phyloP scores from a whole-genome alignment of 176 grass and related monocot genomes.

The Aegilops longissima region DNA sequence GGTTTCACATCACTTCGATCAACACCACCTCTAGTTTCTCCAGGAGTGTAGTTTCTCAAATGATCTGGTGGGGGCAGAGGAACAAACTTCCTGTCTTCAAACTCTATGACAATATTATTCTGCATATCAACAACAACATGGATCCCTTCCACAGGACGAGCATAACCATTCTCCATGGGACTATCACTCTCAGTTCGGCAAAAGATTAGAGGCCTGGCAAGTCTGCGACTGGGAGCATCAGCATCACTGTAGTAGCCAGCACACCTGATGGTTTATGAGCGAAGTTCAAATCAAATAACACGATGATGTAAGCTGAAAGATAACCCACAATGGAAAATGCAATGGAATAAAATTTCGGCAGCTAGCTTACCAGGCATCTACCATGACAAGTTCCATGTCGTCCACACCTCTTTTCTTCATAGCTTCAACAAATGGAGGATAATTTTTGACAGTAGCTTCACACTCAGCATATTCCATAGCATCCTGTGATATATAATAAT shows the following conservation, averaged over 20 bases:
- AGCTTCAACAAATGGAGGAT: slow-evolving; percentile 94
- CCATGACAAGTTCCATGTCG: slow-evolving; percentile 99
- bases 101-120: slow-evolving; percentile 84
- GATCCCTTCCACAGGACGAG: slow-evolving; percentile 97
- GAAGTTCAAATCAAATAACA: not conserved
- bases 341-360: not conserved
- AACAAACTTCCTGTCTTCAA: slow-evolving; percentile 96
- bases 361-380: slow-evolving; percentile 87
- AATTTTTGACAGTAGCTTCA: slow-evolving; percentile 92
- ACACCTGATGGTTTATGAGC: slow-evolving; percentile 56
- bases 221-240: slow-evolving; percentile 87
- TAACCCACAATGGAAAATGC: not conserved
- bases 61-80: slow-evolving; percentile 90
- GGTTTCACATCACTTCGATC: slow-evolving; percentile 97
- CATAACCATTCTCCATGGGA: slow-evolving; percentile 99
- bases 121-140: slow-evolving; percentile 94
- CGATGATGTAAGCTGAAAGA: not conserved
- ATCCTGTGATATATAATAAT: slow-evolving; percentile 63
- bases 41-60: slow-evolving; percentile 96
- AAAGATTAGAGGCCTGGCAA: slow-evolving; percentile 96
- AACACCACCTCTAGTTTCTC: slow-evolving; percentile 91
- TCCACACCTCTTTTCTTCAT: slow-evolving; percentile 99
- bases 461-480: slow-evolving; percentile 99
- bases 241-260: slow-evolving; percentile 82
- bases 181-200: slow-evolving; percentile 97